Percentiles rank a stretch among this genome's conserved stretches.
phyloP scores from a whole-genome alignment of 768 basidiomycete species.

The Lactarius tabidus region DNA sequence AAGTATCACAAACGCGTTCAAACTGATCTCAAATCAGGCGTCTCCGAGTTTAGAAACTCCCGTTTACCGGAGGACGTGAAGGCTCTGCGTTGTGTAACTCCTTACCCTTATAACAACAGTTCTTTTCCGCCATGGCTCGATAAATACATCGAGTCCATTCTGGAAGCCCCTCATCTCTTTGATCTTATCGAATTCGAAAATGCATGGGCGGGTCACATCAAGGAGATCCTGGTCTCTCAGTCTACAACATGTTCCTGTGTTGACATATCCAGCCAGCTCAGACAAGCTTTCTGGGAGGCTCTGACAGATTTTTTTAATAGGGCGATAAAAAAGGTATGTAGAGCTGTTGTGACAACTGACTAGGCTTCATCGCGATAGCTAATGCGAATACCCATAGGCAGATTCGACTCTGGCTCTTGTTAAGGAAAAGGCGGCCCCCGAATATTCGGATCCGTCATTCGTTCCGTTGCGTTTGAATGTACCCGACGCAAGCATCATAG shows the following conservation, averaged over 20 bases:
- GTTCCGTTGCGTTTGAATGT: background rate
- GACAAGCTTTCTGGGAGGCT: background rate
- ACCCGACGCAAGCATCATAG: background rate
- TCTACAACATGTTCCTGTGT: background rate
- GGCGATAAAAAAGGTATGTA: background rate
- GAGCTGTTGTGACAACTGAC: background rate
- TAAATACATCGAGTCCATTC: background rate
- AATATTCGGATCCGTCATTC: background rate
- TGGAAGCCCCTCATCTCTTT: background rate
- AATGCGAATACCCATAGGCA: background rate
- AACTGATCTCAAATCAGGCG: background rate
- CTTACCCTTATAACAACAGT: background rate
- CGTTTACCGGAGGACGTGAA: background rate
- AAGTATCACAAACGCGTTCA: background rate
- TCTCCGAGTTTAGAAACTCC: background rate
- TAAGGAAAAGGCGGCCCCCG: background rate
- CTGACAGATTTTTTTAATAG: background rate
- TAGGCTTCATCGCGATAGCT: background rate
- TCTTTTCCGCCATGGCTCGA: background rate
- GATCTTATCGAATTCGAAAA: background rate
- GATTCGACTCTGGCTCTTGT: background rate
- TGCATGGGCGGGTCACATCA: background rate
- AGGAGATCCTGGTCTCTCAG: background rate
- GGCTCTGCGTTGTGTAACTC: background rate
- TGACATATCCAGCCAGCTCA: background rate